Conservation (phyloP, 495 filamentous ascomycete species). For the Podospora didyma region DNA sequence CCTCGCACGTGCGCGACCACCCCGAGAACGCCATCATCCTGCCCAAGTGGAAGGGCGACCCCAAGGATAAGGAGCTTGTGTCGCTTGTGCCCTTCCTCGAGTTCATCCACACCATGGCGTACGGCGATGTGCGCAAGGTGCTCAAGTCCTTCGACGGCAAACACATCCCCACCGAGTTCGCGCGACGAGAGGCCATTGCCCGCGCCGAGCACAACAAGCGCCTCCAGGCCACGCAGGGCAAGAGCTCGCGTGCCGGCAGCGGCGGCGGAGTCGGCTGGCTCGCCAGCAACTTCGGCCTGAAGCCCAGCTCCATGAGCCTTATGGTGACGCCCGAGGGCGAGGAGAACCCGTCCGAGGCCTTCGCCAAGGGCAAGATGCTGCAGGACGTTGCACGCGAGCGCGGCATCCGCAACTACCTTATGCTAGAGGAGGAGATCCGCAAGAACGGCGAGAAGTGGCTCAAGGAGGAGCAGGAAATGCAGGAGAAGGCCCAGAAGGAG, state of each 20-base stretch:
- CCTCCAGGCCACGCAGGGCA: constrained; percentile 65
- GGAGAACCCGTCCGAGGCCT: constrained; percentile 62
- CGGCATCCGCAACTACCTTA: constrained; percentile 83
- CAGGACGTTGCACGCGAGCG: constrained; percentile 88
- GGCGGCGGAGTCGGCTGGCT: constrained; percentile 57
- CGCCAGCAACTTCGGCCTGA: constrained; percentile 69
- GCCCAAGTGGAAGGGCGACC: constrained; percentile 80
- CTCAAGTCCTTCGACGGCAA: constrained; percentile 84
- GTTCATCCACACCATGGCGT: constrained; percentile 90
- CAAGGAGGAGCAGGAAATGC: constrained; percentile 78
- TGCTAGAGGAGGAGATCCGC: constrained; percentile 80
- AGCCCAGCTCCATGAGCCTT: constrained; percentile 52
- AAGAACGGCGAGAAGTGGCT: constrained; percentile 93
- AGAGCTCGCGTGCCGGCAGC: constrained; percentile 44
- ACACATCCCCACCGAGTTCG: constrained; percentile 83
- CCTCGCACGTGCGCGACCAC: constrained; percentile 74
- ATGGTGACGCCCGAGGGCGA: constrained; percentile 61
- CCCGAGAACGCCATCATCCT: constrained; percentile 93
- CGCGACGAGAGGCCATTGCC: constrained; percentile 77
- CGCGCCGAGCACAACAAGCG: constrained; percentile 76
- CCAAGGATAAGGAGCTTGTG: constrained; percentile 79
- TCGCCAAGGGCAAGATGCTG: constrained; percentile 88
- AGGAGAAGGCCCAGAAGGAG: constrained; percentile 83
- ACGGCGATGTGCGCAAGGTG: constrained; percentile 75
- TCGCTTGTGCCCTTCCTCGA: constrained; percentile 91